phyloP scores from a whole-genome alignment of 768 basidiomycete genomes.

The Melanogaster broomeanus region DNA sequence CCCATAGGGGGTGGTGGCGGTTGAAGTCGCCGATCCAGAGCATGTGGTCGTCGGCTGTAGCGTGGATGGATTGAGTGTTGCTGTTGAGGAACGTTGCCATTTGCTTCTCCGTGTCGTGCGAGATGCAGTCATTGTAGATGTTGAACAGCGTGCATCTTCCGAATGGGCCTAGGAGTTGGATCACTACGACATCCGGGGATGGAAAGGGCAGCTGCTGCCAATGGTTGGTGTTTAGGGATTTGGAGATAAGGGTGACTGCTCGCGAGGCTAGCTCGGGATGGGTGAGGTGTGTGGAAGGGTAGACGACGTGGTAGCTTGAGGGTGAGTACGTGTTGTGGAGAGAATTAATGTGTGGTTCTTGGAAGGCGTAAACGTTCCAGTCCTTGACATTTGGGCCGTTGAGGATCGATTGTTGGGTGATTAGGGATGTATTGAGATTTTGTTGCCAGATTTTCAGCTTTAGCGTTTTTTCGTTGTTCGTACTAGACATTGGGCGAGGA shows the following conservation, averaged over 20 bases:
- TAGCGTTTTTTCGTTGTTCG: too few species aligned
- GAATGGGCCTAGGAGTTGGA: not conserved
- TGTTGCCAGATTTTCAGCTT: too few species aligned
- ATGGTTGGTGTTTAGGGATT: not conserved
- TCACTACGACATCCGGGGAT: not conserved
- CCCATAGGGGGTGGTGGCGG: constrained; percentile 26
- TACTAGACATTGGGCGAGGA: too few species aligned
- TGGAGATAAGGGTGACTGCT: constrained; percentile 7
- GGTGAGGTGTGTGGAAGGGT: not conserved
- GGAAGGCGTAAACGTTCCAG: too few species aligned
- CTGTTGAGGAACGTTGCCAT: not conserved
- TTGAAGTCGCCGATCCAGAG: constrained; percentile 29
- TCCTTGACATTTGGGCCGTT: too few species aligned
- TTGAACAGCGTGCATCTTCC: not conserved
- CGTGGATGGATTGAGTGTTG: not conserved
- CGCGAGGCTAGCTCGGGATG: not conserved
- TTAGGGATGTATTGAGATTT: too few species aligned
- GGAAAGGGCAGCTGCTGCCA: constrained; percentile 9
- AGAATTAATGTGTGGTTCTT: too few species aligned
- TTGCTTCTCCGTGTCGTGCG: not conserved
- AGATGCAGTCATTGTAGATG: constrained; percentile 8
- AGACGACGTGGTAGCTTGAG: not conserved
- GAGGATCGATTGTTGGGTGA: too few species aligned
- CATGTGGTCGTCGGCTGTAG: constrained; percentile 5
- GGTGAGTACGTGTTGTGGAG: too few species aligned